A percentile compares a stretch with the other conserved stretches of the same genome.
phyloP scores from a whole-genome alignment of 2,329 filamentous ascomycete species.

The Cercospora beticola region DNA sequence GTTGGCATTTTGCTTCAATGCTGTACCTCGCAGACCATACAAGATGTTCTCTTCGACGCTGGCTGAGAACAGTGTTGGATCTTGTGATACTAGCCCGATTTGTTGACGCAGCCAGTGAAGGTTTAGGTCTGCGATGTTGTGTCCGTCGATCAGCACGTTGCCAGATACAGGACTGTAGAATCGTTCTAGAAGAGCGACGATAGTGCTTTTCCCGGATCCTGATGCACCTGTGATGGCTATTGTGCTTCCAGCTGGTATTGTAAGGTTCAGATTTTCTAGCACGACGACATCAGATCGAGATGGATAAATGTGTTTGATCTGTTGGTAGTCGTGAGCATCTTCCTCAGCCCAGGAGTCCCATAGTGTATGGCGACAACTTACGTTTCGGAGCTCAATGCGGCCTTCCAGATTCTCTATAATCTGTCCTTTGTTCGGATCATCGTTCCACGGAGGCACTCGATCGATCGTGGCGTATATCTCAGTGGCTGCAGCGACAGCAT shows the following conservation, averaged over 20 bases:
- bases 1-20: slow-evolving; percentile 44
- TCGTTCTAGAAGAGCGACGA: slow-evolving; percentile 48
- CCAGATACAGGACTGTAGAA: slow-evolving; percentile 48
- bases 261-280: slow-evolving; percentile 77
- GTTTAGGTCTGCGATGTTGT: slow-evolving; percentile 52
- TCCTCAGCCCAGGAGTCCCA: no score
- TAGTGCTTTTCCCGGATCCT: slow-evolving; percentile 50
- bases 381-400: slow-evolving; percentile 68
- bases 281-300: slow-evolving; percentile 86
- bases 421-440: slow-evolving; percentile 65
- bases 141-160: slow-evolving; percentile 51
- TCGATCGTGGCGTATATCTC: slow-evolving; percentile 97
- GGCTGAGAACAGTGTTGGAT: slow-evolving; percentile 49
- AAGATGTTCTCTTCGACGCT: slow-evolving; percentile 48
- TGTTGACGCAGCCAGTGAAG: slow-evolving; percentile 42
- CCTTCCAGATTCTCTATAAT: slow-evolving; percentile 73
- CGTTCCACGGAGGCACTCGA: slow-evolving; percentile 77
- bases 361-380: no score
- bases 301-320: slow-evolving; percentile 86
- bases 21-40: slow-evolving; percentile 52
- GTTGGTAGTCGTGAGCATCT: slow-evolving; percentile 32
- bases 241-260: slow-evolving; percentile 77
- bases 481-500: slow-evolving; percentile 74
- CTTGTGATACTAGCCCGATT: slow-evolving; percentile 48
- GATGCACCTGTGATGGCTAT: slow-evolving; percentile 51